Base-by-base conservation (phyloP, 805 yeast genomes). In the Myxozyma kluyveri region DNA sequence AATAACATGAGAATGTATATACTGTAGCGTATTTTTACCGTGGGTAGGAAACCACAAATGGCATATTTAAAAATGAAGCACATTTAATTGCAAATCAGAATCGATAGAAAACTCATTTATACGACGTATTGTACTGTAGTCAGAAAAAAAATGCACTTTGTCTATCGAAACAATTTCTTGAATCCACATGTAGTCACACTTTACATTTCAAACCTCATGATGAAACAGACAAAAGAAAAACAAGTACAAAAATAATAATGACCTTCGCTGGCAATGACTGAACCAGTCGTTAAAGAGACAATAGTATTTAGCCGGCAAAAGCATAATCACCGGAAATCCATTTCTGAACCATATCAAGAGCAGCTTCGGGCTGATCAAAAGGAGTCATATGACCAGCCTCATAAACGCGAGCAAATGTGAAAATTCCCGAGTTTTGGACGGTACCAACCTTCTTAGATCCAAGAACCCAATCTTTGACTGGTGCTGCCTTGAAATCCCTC, bases 371-470 rank as follows among this genome's bases (percentile, higher is more conserved):
- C 73, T 86, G 91, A 71, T 90, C 90, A 64, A 72, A 84, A 17
- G 97, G 97, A 57, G 88, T 96, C 96, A 90, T 89, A 72, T 91
- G 97, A 24, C 97, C 97, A 47, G 95, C 97, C 57, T 82, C 91
- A 64, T 75, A 90, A 7, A 90, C 80, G 68, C 96, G 79, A 68
- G 88, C 75, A 74, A 84, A 91, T 3, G 96, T 86, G 62, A 90
- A 81, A 54, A 79, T 75, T 43, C 83, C 83, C 59, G 75, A 78
- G 64, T 80, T 84, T 73, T 88, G 88, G 26, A 83, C 84, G 63
- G 84, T 81, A 54, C 98, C 98, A 31, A 82, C 80, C 5, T 60
- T 67, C 57, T 72, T 69, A 47, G 75, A 75, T 40, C 75, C 78
- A 17, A 67, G 67, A n/a, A 53, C 49, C 75, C 75, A 73, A 47